Evolutionary conservation across 1,284 basidiomycete genomes (phyloP).

Genomic region (Pyrrhoderma noxium): DNA sequence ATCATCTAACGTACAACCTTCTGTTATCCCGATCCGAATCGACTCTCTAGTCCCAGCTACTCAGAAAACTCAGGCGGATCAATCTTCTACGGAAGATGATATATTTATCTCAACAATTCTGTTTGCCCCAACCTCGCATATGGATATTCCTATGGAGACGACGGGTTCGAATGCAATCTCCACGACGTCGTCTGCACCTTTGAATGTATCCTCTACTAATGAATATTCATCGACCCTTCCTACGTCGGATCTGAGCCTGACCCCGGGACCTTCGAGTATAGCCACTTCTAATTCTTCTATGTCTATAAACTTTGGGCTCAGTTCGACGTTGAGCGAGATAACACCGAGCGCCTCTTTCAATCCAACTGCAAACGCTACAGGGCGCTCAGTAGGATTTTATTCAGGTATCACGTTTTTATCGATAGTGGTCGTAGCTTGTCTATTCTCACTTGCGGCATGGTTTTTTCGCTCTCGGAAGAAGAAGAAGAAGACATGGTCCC

Average conservation of each 20-base stretch:
- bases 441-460: constrained; percentile 12
- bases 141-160: background rate
- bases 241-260: background rate
- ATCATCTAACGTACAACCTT: background rate
- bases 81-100: background rate
- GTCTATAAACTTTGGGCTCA: background rate
- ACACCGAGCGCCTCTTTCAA: background rate
- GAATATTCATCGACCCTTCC: background rate
- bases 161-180: background rate
- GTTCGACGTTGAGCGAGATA: background rate
- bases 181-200: background rate
- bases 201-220: background rate
- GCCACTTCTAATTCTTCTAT: background rate
- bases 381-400: constrained; percentile 14
- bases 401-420: constrained; percentile 10
- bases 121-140: background rate
- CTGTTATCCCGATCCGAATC: background rate
- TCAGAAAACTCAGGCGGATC: background rate
- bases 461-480: constrained; percentile 12
- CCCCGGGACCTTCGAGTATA: background rate
- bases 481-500: background rate
- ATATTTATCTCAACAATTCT: background rate
- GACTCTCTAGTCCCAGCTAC: background rate
- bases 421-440: constrained; percentile 10
- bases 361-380: background rate